These are phyloP conservation scores for Kwoniella bestiolae DNA, from an alignment of 768 basidiomycete genomes.

Conservation along the genomic window DNA sequence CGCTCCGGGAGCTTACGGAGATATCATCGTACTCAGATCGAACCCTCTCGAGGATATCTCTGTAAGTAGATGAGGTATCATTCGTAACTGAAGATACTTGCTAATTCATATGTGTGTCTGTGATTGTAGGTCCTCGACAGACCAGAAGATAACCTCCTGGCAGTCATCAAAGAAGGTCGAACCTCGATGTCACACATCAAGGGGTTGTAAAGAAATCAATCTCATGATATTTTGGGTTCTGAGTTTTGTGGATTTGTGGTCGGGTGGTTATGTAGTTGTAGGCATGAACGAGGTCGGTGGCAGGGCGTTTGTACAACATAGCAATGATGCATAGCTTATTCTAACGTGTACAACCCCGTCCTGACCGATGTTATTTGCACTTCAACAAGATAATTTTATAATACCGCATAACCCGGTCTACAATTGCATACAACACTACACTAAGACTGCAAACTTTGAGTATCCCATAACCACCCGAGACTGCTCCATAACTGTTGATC, in stretches of 20 bases:
- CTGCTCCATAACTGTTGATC: constrained; percentile 16
- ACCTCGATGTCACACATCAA: constrained; percentile 1
- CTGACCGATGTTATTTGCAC: too few relatives aligned
- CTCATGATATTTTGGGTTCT: not conserved
- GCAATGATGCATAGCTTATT: not conserved
- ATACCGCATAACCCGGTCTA: too few relatives aligned
- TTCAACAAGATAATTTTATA: not conserved
- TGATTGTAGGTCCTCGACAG: constrained; percentile 57
- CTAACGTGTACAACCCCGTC: not conserved
- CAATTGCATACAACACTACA: too few relatives aligned
- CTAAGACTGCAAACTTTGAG: constrained; percentile 3
- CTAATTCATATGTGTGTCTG: not conserved
- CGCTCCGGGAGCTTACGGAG: constrained; percentile 58
- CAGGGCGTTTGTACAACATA: not conserved
- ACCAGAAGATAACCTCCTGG: constrained; percentile 59
- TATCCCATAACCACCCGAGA: constrained; percentile 18
- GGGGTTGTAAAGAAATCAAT: not conserved
- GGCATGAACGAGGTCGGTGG: not conserved
- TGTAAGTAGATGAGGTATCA: not conserved
- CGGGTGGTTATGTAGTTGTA: not conserved
- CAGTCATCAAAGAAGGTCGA: constrained; percentile 40
- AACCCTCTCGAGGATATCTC: constrained; percentile 61
- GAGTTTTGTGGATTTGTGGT: not conserved
- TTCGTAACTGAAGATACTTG: not conserved
- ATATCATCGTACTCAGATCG: constrained; percentile 59